Evolutionary conservation across 129 eudicot genomes (phyloP).

Genomic region (Ambrosia trifida): DNA sequence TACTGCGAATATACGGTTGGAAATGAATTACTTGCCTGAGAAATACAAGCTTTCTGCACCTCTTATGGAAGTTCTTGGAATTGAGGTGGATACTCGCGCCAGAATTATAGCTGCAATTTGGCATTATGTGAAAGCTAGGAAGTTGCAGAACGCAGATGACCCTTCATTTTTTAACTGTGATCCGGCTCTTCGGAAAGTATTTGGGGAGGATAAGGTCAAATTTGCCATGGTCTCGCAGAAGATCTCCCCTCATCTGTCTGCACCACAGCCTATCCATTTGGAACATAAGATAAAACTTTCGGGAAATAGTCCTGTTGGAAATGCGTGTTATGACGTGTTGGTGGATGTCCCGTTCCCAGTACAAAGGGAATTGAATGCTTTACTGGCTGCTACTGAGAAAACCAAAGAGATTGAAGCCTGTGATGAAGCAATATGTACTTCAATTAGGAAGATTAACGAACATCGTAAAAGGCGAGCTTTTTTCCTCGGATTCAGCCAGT

Average conservation of each 20-base stretch:
- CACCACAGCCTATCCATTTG: slow-evolving; percentile 78
- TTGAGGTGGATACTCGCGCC: slow-evolving; percentile 90
- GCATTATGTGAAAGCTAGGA: slow-evolving; percentile 92
- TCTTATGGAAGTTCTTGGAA: slow-evolving; percentile 76
- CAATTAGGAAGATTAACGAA: slow-evolving; percentile 83
- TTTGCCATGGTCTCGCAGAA: slow-evolving; percentile 74
- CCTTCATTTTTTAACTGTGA: slow-evolving; percentile 84
- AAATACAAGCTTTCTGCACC: slow-evolving; percentile 79
- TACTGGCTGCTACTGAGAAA: slow-evolving; percentile 75
- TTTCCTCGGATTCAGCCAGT: slow-evolving; percentile 92
- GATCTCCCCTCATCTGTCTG: slow-evolving; percentile 67
- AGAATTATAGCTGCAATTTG: slow-evolving; percentile 84
- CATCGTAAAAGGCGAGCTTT: slow-evolving; percentile 81
- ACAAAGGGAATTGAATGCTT: slow-evolving; percentile 76
- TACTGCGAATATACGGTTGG: slow-evolving; percentile 62
- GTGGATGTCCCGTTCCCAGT: slow-evolving; percentile 91
- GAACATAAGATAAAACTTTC: slow-evolving; percentile 82
- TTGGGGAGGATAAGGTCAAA: slow-evolving; percentile 76
- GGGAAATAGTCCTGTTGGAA: slow-evolving; percentile 80
- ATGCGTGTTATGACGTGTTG: slow-evolving; percentile 83
- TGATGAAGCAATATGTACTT: slow-evolving; percentile 75
- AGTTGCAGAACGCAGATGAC: slow-evolving; percentile 74
- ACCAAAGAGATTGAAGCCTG: slow-evolving; percentile 83
- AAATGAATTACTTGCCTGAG: slow-evolving; percentile 84
- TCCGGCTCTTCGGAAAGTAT: slow-evolving; percentile 75